These are phyloP conservation scores for Taphrina confusa DNA, from an alignment of 1,139 yeast genomes.

Conservation along the genomic window DNA sequence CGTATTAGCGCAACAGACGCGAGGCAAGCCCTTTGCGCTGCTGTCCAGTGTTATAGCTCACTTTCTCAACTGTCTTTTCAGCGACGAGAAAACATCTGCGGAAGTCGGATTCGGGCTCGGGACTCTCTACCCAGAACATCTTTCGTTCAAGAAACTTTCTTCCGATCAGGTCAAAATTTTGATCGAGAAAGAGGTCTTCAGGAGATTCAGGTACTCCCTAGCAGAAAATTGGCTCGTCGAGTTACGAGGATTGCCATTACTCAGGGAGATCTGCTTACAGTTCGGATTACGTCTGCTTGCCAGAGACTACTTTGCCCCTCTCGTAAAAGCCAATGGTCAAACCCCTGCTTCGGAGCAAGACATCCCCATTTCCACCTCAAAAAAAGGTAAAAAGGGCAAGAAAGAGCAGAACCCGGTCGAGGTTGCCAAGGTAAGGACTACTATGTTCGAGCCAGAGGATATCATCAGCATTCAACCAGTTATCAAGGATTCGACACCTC, in stretches of 20 bases:
- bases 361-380: slow-evolving; percentile 43
- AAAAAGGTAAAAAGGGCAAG: slow-evolving; percentile 51
- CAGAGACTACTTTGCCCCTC: slow-evolving; percentile 53
- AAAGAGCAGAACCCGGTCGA: slow-evolving; percentile 46
- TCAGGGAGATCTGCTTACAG: slow-evolving; percentile 73
- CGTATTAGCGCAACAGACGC: slow-evolving; percentile 57
- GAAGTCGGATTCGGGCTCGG: slow-evolving; percentile 50
- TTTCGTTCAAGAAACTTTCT: slow-evolving; percentile 53
- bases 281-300: slow-evolving; percentile 85
- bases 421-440: slow-evolving; percentile 40
- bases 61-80: slow-evolving; percentile 72
- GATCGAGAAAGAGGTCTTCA: slow-evolving; percentile 56
- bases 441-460: slow-evolving; percentile 60
- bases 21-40: slow-evolving; percentile 56
- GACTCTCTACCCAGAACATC: slow-evolving; percentile 38
- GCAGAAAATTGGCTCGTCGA: slow-evolving; percentile 54
- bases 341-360: slow-evolving; percentile 48
- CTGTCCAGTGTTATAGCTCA: slow-evolving; percentile 65
- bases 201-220: slow-evolving; percentile 60
- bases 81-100: slow-evolving; percentile 52
- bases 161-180: slow-evolving; percentile 52
- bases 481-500: slow-evolving; percentile 68
- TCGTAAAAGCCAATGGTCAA: slow-evolving; percentile 27
- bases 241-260: slow-evolving; percentile 53
- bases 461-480: slow-evolving; percentile 70